Base-by-base conservation (phyloP, 163 green algal genomes). In the Chloromonas sp. region DNA sequence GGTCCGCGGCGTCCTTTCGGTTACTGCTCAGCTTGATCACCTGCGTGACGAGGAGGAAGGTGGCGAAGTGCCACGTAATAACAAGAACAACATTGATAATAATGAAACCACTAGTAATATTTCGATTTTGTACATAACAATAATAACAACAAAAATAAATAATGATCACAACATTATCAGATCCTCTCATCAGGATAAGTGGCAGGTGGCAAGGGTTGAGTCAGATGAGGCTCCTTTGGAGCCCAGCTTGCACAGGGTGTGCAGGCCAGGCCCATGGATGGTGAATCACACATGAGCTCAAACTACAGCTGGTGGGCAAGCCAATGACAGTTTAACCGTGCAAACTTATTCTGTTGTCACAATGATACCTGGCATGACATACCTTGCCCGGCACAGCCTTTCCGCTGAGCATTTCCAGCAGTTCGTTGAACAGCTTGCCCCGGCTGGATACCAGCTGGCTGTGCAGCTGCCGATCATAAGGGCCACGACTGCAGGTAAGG, bases 331-430 rank as follows among this genome's bases (percentile, higher is more conserved):
- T 36, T 36, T 36, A 36, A 36, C 36, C 36, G 36, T 36, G 36
- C 36, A 36, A 36, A 36, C 36, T 36, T 36, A 36, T 36, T 36
- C 36, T 36, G 36, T 36, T 36, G 36, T 36, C 36, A 36, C 36
- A 36, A n/a, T 76, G 8, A 76, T n/a, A n/a, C 3, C 36, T 36
- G 36, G 36, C 36, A 36, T 36, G 36, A 36, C 36, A 36, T 61
- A 84, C 81, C 70, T 93, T 95, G 60, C 89, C 83, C 15, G 88
- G 88, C 70, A 96, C 81, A 1, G 84, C 70, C 85, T 94, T 95
- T 57, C 93, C 93, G 59, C 84, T 89, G 14, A 96, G 90, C 78
- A 89, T 60, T 88, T 96, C 92, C 59, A 96, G 84, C 15, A 97
- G 77, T 81, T 97, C 94, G n/a, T 94, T 70, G 61, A 96, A 80